A percentile compares a stretch with the other conserved stretches of the same genome.
Evolutionary conservation across 495 filamentous ascomycete genomes (phyloP).

Genomic region (Annulohypoxylon maeteangense): DNA sequence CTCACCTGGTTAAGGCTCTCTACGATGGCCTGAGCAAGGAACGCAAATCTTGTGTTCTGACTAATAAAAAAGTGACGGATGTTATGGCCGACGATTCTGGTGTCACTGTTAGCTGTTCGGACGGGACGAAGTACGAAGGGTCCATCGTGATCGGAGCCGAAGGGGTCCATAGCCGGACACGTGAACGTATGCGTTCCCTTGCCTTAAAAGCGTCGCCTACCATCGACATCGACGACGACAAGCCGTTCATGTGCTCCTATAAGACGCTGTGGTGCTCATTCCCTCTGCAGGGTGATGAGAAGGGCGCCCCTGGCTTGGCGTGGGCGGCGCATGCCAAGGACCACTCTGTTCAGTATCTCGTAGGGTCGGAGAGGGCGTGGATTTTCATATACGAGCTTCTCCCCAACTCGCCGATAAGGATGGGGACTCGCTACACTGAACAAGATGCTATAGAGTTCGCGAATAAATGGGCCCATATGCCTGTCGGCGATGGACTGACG

Average conservation of each 20-base stretch:
- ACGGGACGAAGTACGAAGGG: constrained; percentile 53
- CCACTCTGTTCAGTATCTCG: constrained; percentile 35
- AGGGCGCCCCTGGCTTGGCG: background rate
- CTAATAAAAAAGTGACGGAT: constrained; percentile 47
- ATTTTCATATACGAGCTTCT: constrained; percentile 52
- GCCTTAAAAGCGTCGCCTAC: constrained; percentile 37
- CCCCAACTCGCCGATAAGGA: constrained; percentile 37
- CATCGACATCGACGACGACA: constrained; percentile 22
- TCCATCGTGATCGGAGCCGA: constrained; percentile 62
- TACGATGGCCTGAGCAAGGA: constrained; percentile 47
- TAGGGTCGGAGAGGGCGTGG: constrained; percentile 46
- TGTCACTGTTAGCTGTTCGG: constrained; percentile 45
- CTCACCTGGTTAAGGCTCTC: constrained; percentile 44
- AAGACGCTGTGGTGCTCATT: constrained; percentile 29
- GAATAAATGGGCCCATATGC: constrained; percentile 44
- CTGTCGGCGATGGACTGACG: constrained; percentile 32
- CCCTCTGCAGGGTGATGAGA: constrained; percentile 11
- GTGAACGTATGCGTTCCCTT: constrained; percentile 49
- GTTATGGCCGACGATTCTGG: constrained; percentile 38
- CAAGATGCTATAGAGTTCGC: constrained; percentile 47
- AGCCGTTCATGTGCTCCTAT: constrained; percentile 33
- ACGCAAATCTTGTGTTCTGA: constrained; percentile 49
- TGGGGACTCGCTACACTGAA: constrained; percentile 43
- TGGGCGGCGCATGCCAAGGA: background rate
- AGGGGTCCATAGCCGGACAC: constrained; percentile 57